Conservation (phyloP, 768 basidiomycete genomes). For the Hygrocybe coccinea region DNA sequence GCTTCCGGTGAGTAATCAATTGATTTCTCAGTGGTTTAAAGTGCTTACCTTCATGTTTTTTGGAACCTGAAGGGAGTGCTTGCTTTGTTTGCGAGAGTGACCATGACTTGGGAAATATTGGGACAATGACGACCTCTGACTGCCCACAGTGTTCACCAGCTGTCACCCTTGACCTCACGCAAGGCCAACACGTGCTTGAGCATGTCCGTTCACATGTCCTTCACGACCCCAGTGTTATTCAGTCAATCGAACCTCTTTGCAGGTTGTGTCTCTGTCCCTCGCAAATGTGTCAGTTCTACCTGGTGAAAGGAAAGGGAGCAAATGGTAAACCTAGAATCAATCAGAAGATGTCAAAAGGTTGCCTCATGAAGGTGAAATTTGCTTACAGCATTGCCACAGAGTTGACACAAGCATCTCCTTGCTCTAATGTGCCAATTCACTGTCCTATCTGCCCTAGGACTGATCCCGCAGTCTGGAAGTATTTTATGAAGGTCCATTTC, state of each 20-base stretch:
- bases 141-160: conserved; percentile 7
- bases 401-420: conserved; percentile 15
- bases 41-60: neutral
- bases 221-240: conserved; percentile 14
- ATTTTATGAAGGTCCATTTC: neutral
- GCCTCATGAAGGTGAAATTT: conserved; percentile 15
- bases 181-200: conserved; percentile 18
- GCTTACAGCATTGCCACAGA: conserved; percentile 15
- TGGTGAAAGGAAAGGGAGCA: conserved; percentile 22
- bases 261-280: conserved; percentile 24
- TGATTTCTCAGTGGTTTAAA: neutral
- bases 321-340: conserved; percentile 13
- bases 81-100: conserved; percentile 19
- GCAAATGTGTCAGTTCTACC: conserved; percentile 17
- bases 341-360: conserved; percentile 9
- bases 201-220: conserved; percentile 29
- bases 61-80: conserved; percentile 11
- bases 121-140: neutral
- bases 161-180: conserved; percentile 9
- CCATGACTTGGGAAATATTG: neutral
- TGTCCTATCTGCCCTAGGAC: conserved; percentile 12
- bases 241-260: conserved; percentile 16
- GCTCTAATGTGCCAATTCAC: conserved; percentile 23
- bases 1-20: conserved; percentile 14
- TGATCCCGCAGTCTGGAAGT: conserved; percentile 1